Base-by-base conservation (phyloP, 2,329 filamentous ascomycete genomes). In the Ceratocystis cacaofunesta region DNA sequence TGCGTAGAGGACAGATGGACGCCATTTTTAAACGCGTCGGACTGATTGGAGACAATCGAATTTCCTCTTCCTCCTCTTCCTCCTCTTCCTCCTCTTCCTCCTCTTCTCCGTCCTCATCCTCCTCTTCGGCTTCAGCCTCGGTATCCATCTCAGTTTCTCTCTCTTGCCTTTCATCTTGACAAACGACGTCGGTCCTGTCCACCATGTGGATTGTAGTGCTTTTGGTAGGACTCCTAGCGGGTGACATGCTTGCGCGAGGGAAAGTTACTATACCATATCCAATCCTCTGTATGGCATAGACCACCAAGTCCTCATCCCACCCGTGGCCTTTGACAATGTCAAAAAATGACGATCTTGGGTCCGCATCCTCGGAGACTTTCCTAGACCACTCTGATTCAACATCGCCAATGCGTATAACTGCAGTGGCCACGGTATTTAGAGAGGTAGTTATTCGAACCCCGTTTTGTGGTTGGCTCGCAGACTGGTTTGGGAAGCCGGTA, bases 351-450 rank as follows among this genome's bases (percentile, higher is more conserved):
- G 80, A 76, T 65, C 77, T 74, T 52, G 78, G 73, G 17, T 72
- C 72, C 3, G 79, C 79, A 6, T 41, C 36, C 6, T 44, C 32
- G 6, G n/a, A 41, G 12, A 32, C 30, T 28, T 57, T 41, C 22
- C 61, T 62, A 6, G 79, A 82, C 82, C 81, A 85, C 25, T 75
- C 72, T 0, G 82, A 84, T 6, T 73, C 68, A 0, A 75, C 70
- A 68, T 80, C 78, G 65, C 79, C 76, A 46, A 78, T 74, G 65
- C 77, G 79, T 58, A 86, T 76, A 12, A 76, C 73, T 7, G 81
- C 82, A 2, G 75, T 79, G 4, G 76, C 79, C 15, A 75, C 77
- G 3, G 83, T 86, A 68, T 82, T 77, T 25, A 85, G 71, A 15
- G 71, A 76, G 41, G 81, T 86, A 7, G 44, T 48, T 36, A 55